Conservation (phyloP, 208 protist genomes). For the Trypanosoma platydactyli region DNA sequence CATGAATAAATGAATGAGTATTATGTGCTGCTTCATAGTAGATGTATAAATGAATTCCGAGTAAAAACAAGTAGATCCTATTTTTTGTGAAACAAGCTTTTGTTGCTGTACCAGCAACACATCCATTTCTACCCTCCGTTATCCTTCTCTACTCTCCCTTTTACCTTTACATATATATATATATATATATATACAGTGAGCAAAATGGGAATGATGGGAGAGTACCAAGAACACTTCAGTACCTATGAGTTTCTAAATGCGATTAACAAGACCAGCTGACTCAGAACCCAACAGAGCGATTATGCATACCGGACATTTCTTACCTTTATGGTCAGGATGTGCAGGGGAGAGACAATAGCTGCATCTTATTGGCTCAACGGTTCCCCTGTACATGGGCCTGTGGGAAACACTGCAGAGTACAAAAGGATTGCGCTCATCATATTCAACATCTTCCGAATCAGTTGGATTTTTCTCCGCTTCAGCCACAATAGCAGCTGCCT, state of each 20-base stretch:
- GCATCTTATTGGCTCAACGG: conserved; percentile 76
- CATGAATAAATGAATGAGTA: not conserved
- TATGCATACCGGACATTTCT: conserved; percentile 76
- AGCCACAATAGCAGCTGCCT: conserved; percentile 91
- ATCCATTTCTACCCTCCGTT: not conserved
- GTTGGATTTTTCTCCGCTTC: conserved; percentile 83
- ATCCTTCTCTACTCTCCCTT: not conserved
- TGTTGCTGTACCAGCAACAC: too few relatives aligned
- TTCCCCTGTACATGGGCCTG: conserved; percentile 83
- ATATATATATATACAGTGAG: conserved; percentile 8
- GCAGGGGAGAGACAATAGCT: conserved; percentile 91
- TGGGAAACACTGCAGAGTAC: conserved; percentile 81
- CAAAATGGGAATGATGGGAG: conserved; percentile 18
- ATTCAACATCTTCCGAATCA: conserved; percentile 87
- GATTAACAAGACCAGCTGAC: conserved; percentile 54
- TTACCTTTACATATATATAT: not conserved
- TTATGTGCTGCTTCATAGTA: not conserved
- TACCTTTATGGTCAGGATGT: conserved; percentile 60
- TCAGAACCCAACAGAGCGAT: conserved; percentile 70
- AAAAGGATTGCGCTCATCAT: conserved; percentile 97
- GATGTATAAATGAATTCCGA: not conserved
- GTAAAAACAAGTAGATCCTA: conserved; percentile 1
- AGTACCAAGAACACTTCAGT: conserved; percentile 24
- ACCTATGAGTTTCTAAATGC: conserved; percentile 15
- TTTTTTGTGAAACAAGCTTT: not conserved